Evolutionary conservation across 1,139 yeast species (phyloP).

Genomic region (Spencermartinsiella ligniputridi): DNA sequence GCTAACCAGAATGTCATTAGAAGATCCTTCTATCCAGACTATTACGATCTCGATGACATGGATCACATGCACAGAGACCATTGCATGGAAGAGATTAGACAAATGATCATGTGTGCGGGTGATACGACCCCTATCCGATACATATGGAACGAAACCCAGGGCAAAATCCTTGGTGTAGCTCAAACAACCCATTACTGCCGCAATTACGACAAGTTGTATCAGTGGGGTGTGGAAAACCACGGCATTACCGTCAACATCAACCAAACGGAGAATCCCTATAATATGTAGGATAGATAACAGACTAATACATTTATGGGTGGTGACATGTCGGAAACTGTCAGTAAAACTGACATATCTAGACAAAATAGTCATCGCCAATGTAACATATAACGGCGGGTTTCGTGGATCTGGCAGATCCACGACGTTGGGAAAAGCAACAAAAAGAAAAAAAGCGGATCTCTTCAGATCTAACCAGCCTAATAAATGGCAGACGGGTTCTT

Average conservation of each 20-base stretch:
- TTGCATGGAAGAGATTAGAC: constrained; percentile 7
- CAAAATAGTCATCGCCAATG: too few relatives aligned
- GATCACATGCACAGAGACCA: constrained; percentile 3
- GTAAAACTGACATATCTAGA: too few relatives aligned
- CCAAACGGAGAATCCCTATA: background rate
- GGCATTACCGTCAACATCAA: background rate
- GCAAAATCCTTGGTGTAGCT: constrained; percentile 4
- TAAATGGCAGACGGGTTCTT: too few relatives aligned
- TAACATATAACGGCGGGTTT: too few relatives aligned
- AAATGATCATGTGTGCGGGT: constrained; percentile 6
- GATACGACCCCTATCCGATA: constrained; percentile 7
- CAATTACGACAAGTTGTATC: constrained; percentile 7
- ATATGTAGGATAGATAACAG: too few relatives aligned
- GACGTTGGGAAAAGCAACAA: too few relatives aligned
- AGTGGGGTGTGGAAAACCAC: constrained; percentile 6
- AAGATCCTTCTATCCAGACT: constrained; percentile 4
- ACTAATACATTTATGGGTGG: too few relatives aligned
- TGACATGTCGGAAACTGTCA: too few relatives aligned
- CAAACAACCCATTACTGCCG: constrained; percentile 5
- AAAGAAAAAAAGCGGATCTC: too few relatives aligned
- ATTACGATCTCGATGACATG: constrained; percentile 5
- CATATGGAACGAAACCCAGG: constrained; percentile 8
- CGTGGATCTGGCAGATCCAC: too few relatives aligned
- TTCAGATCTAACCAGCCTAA: too few relatives aligned
- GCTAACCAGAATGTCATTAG: constrained; percentile 4